Evolutionary conservation across 768 basidiomycete genomes (phyloP), one percentile per base, ranked within the genome.

Genomic region (Lactarius hatsudake): DNA sequence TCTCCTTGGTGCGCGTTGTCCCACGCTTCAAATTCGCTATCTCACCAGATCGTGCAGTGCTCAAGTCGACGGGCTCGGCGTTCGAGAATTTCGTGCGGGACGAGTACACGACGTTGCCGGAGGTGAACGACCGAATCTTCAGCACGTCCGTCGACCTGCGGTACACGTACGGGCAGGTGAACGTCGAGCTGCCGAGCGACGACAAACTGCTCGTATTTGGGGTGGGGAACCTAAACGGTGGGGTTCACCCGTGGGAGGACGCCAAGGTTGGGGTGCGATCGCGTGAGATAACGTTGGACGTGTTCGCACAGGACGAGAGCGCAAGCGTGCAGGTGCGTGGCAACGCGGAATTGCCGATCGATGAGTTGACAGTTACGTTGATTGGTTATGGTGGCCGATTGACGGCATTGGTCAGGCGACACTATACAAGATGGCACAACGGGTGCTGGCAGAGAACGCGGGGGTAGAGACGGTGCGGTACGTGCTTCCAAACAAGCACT

Each of bases 401-500:
- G 17, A 58, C 36, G 43, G 20, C 26, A 4, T 3, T 18, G 45
- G 3, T 36, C 76, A 97, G 91, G 96, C 96, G 10, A 97, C 95
- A 32, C 79, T 96, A 60, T 96, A 88, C 83, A 91, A 90, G 79
- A 96, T 96, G 87, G 92, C 83, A 0, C 84, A 90, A 69, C 81
- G 82, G 2, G 81, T 98, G 70, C 78, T 97, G 34, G 77, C 77
- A 1, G 86, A 90, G 75, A 89, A 93, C 72, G 75, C 76, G 2
- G 79, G 79, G 2, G 81, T 97, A 15, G 74, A 81, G 53, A 77
- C 76, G 2, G 89, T 92, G 38, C 81, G 82, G 17, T 97, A 96
- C 77, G 76, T 79, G 53, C 82, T 97, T 3, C 96, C 96, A 2
- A 98, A 98, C 81, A 93, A 95, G 78, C 96, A 97, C 74, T 98